Evolutionary conservation across 2,329 filamentous ascomycete genomes (phyloP).

Genomic region (Cadophora sp.): DNA sequence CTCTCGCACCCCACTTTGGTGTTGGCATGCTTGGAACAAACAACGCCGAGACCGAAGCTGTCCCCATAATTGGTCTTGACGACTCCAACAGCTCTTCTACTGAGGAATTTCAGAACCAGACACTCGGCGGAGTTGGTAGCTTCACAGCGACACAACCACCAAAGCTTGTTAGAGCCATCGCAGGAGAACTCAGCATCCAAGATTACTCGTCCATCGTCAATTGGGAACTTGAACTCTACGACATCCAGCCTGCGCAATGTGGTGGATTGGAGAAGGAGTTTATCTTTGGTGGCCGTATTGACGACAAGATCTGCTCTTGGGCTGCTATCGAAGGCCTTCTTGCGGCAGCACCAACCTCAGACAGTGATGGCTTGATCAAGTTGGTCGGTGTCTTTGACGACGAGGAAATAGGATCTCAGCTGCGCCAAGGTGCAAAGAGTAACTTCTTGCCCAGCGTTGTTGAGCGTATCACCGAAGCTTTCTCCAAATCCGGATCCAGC

Average conservation of each 20-base stretch:
- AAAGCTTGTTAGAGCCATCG: slow-evolving; percentile 83
- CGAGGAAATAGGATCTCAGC: slow-evolving; percentile 91
- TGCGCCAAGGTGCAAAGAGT: slow-evolving; percentile 86
- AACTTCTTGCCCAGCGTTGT: slow-evolving; percentile 87
- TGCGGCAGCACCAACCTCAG: slow-evolving; percentile 61
- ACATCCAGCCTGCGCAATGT: slow-evolving; percentile 82
- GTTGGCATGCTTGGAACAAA: slow-evolving; percentile 69
- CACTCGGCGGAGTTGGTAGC: slow-evolving; percentile 48
- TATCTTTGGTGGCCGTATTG: slow-evolving; percentile 93
- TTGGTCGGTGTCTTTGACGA: slow-evolving; percentile 95
- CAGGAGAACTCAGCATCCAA: slow-evolving; percentile 75
- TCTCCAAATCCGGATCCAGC: slow-evolving; percentile 55
- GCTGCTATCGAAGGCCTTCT: slow-evolving; percentile 85
- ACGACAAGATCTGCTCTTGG: slow-evolving; percentile 98
- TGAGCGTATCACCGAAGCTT: slow-evolving; percentile 79
- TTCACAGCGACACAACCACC: slow-evolving; percentile 87
- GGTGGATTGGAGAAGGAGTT: slow-evolving; percentile 90
- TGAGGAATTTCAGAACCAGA: slow-evolving; percentile 43
- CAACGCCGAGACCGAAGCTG: slow-evolving; percentile 92
- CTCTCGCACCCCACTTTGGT: slow-evolving; percentile 93
- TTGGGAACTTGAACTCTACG: slow-evolving; percentile 97
- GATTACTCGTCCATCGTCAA: slow-evolving; percentile 81
- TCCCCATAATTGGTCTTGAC: slow-evolving; percentile 91
- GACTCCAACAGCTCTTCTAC: slow-evolving; percentile 60
- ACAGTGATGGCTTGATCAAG: slow-evolving; percentile 76